A percentile compares a stretch with the other conserved stretches of the same genome.
phyloP scores from a whole-genome alignment of 805 yeast species.

The Zygotorulaspora chibaensis region DNA sequence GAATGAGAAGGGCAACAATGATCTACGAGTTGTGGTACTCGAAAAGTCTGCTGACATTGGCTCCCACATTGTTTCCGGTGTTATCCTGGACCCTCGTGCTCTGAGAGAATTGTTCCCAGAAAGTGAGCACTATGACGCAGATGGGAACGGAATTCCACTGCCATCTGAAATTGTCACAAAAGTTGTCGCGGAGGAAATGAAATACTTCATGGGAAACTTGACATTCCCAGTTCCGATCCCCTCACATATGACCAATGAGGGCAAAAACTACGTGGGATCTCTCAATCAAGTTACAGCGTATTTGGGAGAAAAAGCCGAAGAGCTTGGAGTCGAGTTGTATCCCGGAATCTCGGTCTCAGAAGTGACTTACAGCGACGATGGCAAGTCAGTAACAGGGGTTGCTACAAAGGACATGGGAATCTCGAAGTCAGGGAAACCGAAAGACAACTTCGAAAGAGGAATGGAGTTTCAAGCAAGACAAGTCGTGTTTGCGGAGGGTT shows the following conservation, averaged over 20 bases:
- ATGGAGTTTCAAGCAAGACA: slow-evolving; percentile 93
- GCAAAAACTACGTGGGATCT: slow-evolving; percentile 80
- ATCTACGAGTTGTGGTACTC: slow-evolving; percentile 77
- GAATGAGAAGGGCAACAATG: slow-evolving; percentile 55
- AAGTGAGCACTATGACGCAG: slow-evolving; percentile 47
- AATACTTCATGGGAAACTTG: slow-evolving; percentile 54
- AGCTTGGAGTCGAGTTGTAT: slow-evolving; percentile 87
- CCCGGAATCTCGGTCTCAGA: slow-evolving; percentile 87
- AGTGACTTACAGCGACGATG: slow-evolving; percentile 57
- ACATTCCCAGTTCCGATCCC: slow-evolving; percentile 85
- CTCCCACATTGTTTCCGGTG: slow-evolving; percentile 88
- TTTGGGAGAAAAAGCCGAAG: slow-evolving; percentile 86
- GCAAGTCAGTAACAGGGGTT: slow-evolving; percentile 66
- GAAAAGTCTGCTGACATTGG: slow-evolving; percentile 96
- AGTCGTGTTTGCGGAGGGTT: slow-evolving; percentile 95
- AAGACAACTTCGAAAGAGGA: slow-evolving; percentile 85
- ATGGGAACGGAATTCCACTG: slow-evolving; percentile 60
- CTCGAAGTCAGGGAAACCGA: slow-evolving; percentile 68
- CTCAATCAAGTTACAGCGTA: slow-evolving; percentile 75
- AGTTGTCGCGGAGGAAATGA: slow-evolving; percentile 73
- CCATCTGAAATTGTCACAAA: slow-evolving; percentile 73
- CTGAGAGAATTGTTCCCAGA: slow-evolving; percentile 78
- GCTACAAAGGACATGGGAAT: slow-evolving; percentile 94
- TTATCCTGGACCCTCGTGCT: slow-evolving; percentile 88
- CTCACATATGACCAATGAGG: slow-evolving; percentile 78